phyloP scores from a whole-genome alignment of 805 yeast genomes.

The Metschnikowia matae region DNA sequence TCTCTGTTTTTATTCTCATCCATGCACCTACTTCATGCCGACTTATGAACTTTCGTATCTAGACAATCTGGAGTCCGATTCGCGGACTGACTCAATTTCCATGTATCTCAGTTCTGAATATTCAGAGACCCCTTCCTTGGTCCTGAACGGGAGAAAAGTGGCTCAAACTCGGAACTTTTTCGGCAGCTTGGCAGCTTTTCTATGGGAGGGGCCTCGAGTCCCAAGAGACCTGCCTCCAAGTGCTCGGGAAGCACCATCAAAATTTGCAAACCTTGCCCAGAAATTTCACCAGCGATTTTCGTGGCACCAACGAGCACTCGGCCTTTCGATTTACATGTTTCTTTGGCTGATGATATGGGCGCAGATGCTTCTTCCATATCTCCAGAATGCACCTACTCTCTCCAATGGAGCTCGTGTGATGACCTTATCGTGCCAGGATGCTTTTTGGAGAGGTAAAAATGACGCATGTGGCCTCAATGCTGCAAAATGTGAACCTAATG shows the following conservation, averaged over 20 bases:
- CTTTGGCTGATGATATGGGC: conserved; percentile 45
- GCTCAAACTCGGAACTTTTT: background rate
- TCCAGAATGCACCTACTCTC: conserved; percentile 37
- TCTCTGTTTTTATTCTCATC: background rate
- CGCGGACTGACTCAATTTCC: background rate
- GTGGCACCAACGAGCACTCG: conserved; percentile 21
- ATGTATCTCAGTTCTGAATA: background rate
- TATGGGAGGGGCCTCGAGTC: conserved; percentile 56
- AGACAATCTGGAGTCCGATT: background rate
- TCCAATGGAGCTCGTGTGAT: conserved; percentile 25
- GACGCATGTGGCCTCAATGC: conserved; percentile 74
- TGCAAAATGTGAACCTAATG: conserved; percentile 44
- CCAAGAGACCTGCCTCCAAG: conserved; percentile 48
- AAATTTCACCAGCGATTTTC: conserved; percentile 29
- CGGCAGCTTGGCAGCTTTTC: conserved; percentile 20
- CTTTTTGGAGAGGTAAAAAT: conserved; percentile 74
- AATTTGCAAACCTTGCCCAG: conserved; percentile 43
- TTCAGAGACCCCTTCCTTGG: background rate
- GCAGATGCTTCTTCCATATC: conserved; percentile 42
- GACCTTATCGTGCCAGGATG: conserved; percentile 46
- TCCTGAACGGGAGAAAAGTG: background rate
- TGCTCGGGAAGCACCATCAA: conserved; percentile 22
- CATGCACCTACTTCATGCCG: conserved; percentile 3
- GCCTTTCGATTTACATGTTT: conserved; percentile 37
- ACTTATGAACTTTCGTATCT: conserved; percentile 1